Conservation (phyloP, 2,329 filamentous ascomycete species). For the Lasiodiplodia gonubiensis region DNA sequence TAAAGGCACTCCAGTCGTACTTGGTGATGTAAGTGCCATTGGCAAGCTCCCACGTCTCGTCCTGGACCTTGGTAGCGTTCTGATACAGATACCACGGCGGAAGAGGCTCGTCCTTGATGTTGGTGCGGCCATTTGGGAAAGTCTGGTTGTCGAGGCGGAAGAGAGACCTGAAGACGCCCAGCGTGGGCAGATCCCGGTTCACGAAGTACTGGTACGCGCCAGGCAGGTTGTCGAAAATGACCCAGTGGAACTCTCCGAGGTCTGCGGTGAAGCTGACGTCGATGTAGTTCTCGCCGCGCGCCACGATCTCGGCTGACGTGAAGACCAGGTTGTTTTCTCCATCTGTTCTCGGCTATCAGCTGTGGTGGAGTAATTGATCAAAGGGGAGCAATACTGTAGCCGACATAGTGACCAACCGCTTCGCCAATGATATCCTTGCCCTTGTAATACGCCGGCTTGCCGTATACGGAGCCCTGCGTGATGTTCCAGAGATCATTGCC, state of each 20-base stretch:
- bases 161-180: constrained; percentile 59
- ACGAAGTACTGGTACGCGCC: constrained; percentile 63
- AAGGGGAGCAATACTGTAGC: constrained; percentile 45
- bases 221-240: constrained; percentile 55
- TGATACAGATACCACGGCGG: constrained; percentile 53
- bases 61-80: constrained; percentile 56
- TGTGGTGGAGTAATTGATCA: background rate
- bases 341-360: constrained; percentile 40
- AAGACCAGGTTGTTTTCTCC: constrained; percentile 55
- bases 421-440: constrained; percentile 49
- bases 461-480: constrained; percentile 47
- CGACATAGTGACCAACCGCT: constrained; percentile 53
- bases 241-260: constrained; percentile 60
- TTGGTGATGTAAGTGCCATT: constrained; percentile 60
- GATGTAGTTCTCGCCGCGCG: constrained; percentile 45
- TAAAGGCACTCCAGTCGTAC: constrained; percentile 54
- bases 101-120: constrained; percentile 53
- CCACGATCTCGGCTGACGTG: constrained; percentile 53
- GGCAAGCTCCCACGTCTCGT: constrained; percentile 58
- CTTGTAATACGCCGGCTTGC: constrained; percentile 50
- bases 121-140: constrained; percentile 55
- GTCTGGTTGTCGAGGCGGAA: constrained; percentile 57
- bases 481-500: constrained; percentile 52
- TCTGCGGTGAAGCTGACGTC: constrained; percentile 55
- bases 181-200: constrained; percentile 54